Conservation (phyloP, 176 grass and related monocot genomes). For the Eleusine indica region DNA sequence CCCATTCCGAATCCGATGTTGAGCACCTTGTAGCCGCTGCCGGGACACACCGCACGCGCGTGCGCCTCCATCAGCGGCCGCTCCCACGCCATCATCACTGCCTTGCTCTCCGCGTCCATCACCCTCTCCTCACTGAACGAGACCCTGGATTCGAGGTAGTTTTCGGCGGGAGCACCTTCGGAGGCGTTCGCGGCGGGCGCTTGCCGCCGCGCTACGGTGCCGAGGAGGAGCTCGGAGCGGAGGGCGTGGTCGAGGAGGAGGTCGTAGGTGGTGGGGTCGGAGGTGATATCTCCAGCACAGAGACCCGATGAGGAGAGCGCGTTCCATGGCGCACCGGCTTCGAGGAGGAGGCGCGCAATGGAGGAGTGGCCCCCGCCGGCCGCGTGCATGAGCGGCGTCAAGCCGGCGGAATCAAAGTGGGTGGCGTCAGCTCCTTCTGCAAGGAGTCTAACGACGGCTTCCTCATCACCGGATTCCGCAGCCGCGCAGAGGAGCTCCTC, state of each 20-base stretch:
- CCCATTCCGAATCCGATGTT: conserved; percentile 98
- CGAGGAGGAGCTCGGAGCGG: conserved; percentile 88
- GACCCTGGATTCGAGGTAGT: conserved; percentile 78
- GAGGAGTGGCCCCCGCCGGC: conserved; percentile 57
- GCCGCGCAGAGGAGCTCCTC: conserved; percentile 78
- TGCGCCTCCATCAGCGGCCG: conserved; percentile 95
- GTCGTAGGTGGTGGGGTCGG: conserved; percentile 65
- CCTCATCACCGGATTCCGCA: conserved; percentile 48
- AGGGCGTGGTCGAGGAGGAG: conserved; percentile 80
- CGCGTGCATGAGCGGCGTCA: conserved; percentile 87
- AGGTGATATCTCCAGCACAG: conserved; percentile 77
- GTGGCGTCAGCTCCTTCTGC: conserved; percentile 56
- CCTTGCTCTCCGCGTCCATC: conserved; percentile 90
- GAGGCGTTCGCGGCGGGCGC: conserved; percentile 9
- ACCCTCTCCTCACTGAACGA: conserved; percentile 82
- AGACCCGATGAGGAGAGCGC: conserved; percentile 56
- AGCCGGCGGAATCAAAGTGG: conserved; percentile 64
- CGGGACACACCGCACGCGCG: conserved; percentile 72
- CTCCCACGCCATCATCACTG: conserved; percentile 99
- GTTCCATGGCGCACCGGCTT: conserved; percentile 84
- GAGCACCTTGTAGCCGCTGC: conserved; percentile 62
- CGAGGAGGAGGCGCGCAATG: conserved; percentile 60
- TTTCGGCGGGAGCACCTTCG: conserved; percentile 5
- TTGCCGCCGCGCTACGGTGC: conserved; percentile 58
- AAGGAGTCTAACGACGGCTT: conserved; percentile 46